A percentile compares a stretch with the other conserved stretches of the same genome.
phyloP scores from a whole-genome alignment of 2,329 filamentous ascomycete species.

The Botrytis aclada region DNA sequence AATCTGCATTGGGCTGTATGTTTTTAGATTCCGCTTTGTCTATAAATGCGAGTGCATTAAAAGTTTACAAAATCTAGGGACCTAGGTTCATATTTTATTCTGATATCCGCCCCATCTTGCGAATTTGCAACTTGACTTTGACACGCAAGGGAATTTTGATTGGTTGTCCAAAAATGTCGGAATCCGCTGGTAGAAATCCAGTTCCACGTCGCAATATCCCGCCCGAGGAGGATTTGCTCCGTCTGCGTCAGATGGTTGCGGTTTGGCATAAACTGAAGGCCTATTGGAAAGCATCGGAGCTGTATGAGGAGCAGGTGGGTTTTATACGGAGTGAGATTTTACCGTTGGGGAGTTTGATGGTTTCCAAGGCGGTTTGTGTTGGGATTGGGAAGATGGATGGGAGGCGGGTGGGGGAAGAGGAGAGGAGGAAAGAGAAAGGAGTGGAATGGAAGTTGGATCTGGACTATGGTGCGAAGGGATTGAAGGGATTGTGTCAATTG shows the following conservation, averaged over 20 bases:
- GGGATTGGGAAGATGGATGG: not conserved
- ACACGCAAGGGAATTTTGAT: not conserved
- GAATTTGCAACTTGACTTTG: not conserved
- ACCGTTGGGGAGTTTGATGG: not conserved
- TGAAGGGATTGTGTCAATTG: slow-evolving; percentile 8
- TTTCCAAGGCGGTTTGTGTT: not conserved
- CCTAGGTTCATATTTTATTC: not conserved
- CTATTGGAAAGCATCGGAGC: not conserved
- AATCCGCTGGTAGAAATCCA: not conserved
- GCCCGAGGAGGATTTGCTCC: not conserved
- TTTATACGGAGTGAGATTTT: not conserved
- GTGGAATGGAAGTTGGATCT: not conserved
- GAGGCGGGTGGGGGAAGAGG: not conserved
- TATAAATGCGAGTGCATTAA: not conserved
- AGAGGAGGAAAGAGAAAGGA: not conserved
- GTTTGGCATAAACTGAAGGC: not conserved
- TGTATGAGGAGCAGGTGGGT: not conserved
- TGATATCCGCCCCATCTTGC: not conserved
- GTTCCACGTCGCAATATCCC: not conserved
- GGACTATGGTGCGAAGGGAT: not conserved
- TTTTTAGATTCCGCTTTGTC: not conserved
- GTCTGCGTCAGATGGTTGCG: not conserved
- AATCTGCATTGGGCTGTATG: not conserved
- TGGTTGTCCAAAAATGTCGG: not conserved
- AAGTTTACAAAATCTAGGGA: not conserved